These are phyloP conservation scores for Teunomyces pallodes DNA, from an alignment of 805 yeast species.

Conservation along the genomic window DNA sequence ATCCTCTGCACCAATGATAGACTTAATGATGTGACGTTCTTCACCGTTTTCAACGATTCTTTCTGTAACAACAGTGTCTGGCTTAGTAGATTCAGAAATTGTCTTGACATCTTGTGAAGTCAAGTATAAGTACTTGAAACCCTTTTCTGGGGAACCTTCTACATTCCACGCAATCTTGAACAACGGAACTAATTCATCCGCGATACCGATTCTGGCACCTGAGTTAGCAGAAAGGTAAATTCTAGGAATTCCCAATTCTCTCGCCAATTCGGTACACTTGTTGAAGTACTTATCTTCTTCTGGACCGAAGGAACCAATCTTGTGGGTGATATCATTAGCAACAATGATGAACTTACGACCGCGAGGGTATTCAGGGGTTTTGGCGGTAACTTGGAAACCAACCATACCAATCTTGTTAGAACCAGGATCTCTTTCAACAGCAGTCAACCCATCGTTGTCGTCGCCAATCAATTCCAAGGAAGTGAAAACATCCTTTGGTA, in stretches of 20 bases:
- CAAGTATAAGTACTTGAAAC: constrained; percentile 86
- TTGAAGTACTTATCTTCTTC: constrained; percentile 90
- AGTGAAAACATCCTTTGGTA: constrained; percentile 76
- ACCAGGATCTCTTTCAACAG: constrained; percentile 94
- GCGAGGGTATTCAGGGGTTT: constrained; percentile 95
- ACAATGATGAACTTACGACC: constrained; percentile 92
- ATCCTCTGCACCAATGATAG: constrained; percentile 90
- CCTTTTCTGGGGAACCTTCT: constrained; percentile 69
- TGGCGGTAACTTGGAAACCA: constrained; percentile 85
- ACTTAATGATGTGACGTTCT: constrained; percentile 73
- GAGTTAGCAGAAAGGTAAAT: constrained; percentile 96
- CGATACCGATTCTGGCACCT: constrained; percentile 98
- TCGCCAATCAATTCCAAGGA: constrained; percentile 88
- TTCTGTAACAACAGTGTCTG: constrained; percentile 67
- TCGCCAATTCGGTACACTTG: constrained; percentile 88
- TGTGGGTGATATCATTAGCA: constrained; percentile 96
- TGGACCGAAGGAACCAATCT: constrained; percentile 99
- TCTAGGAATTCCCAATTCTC: constrained; percentile 90
- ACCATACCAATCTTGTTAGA: constrained; percentile 97
- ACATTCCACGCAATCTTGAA: constrained; percentile 94
- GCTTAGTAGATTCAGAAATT: constrained; percentile 58
- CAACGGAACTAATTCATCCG: constrained; percentile 89
- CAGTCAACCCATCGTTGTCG: constrained; percentile 69
- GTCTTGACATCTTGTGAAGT: constrained; percentile 60
- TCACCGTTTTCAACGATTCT: constrained; percentile 81